Conservation (phyloP, 2,329 filamentous ascomycete genomes). For the Teratosphaeriaceae sp. region DNA sequence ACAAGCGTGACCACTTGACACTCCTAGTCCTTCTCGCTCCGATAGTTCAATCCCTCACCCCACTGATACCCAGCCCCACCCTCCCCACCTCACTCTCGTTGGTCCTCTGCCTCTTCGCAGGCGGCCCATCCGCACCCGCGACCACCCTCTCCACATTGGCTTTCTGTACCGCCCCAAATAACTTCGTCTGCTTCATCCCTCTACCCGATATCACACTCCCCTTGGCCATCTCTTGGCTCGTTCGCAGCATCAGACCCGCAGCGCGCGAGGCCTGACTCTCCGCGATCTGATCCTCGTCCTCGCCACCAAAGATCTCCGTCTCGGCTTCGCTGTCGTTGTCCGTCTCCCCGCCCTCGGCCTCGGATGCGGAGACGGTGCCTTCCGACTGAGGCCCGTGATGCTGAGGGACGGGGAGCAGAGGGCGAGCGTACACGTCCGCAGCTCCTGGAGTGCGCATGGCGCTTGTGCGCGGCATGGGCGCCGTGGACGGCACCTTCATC, state of each 20-base stretch:
- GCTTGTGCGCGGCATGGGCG: conserved; percentile 41
- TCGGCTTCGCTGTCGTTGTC: conserved; percentile 43
- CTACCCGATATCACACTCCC: conserved; percentile 6
- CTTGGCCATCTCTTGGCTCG: conserved; percentile 46
- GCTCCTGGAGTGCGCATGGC: conserved; percentile 37
- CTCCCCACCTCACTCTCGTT: conserved; percentile 22
- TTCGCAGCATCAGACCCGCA: conserved; percentile 56
- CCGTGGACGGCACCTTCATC: conserved; percentile 39
- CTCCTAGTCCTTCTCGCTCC: not conserved
- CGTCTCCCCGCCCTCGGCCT: conserved; percentile 31
- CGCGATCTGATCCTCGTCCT: conserved; percentile 49
- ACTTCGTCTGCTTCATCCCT: conserved; percentile 50
- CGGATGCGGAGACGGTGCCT: conserved; percentile 71
- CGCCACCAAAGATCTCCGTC: conserved; percentile 54
- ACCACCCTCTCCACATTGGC: conserved; percentile 34
- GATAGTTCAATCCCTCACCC: conserved; percentile 14
- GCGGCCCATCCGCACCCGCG: conserved; percentile 16
- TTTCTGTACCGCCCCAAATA: conserved; percentile 58
- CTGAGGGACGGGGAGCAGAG: conserved; percentile 14
- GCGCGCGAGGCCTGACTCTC: conserved; percentile 73
- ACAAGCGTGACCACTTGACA: too few relatives aligned
- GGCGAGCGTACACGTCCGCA: conserved; percentile 18
- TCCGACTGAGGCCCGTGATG: conserved; percentile 18
- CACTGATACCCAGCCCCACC: conserved; percentile 24
- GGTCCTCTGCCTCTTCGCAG: conserved; percentile 46